A percentile compares a stretch with the other conserved stretches of the same genome.
These are phyloP conservation scores for Leccinum huronense DNA, from an alignment of 1,284 basidiomycete species.

Conservation along the genomic window DNA sequence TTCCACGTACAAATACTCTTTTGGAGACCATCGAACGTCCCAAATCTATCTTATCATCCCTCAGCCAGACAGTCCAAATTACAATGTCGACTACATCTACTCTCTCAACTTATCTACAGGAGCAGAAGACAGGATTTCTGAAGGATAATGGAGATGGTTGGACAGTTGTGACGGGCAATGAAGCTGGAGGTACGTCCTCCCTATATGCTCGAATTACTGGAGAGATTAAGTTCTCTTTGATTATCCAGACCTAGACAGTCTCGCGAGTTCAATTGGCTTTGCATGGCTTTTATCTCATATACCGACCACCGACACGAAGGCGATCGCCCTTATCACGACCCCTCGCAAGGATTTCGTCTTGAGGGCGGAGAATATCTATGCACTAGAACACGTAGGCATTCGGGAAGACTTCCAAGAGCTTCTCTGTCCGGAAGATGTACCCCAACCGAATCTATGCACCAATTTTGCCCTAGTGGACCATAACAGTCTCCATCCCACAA, in stretches of 20 bases:
- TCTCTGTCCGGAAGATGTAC: slow-evolving; percentile 58
- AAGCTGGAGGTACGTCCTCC: slow-evolving; percentile 76
- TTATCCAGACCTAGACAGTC: slow-evolving; percentile 77
- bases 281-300: slow-evolving; percentile 60
- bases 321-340: slow-evolving; percentile 75
- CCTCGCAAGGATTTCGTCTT: slow-evolving; percentile 68
- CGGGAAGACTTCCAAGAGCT: slow-evolving; percentile 48
- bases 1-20: slow-evolving; percentile 6
- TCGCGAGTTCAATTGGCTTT: slow-evolving; percentile 81
- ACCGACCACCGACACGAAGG: slow-evolving; percentile 37
- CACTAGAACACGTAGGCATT: slow-evolving; percentile 60
- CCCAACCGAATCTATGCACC: slow-evolving; percentile 43
- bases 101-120: slow-evolving; percentile 41
- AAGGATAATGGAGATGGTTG: slow-evolving; percentile 54
- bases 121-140: slow-evolving; percentile 42
- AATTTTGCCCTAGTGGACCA: slow-evolving; percentile 87
- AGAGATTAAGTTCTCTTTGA: not conserved
- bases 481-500: slow-evolving; percentile 66
- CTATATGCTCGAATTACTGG: not conserved
- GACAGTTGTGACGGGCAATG: slow-evolving; percentile 88
- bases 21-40: not conserved
- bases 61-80: slow-evolving; percentile 7
- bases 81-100: slow-evolving; percentile 28
- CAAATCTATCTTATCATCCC: not conserved
- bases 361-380: slow-evolving; percentile 85